phyloP scores from a whole-genome alignment of 2,329 filamentous ascomycete species.

The Cytospora schulzeri region DNA sequence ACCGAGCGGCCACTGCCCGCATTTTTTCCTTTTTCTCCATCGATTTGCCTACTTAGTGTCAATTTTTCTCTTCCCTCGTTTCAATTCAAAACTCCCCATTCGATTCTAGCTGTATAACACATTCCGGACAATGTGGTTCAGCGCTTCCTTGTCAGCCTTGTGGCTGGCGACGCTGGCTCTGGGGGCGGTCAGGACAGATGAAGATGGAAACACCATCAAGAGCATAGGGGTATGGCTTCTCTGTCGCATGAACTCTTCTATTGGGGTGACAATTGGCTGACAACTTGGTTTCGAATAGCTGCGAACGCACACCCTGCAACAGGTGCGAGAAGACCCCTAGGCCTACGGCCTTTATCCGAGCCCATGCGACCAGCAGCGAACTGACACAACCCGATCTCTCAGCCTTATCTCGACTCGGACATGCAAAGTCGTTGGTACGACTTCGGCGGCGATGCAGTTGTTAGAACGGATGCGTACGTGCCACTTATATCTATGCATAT shows the following conservation, averaged over 20 bases:
- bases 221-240: constrained; percentile 50
- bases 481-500: constrained; percentile 7
- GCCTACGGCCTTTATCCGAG: constrained; percentile 20
- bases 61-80: constrained; percentile 13
- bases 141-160: constrained; percentile 48
- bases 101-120: constrained; percentile 19
- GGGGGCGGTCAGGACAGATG: constrained; percentile 50
- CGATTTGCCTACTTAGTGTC: constrained; percentile 4
- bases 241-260: background rate
- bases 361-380: constrained; percentile 28
- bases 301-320: constrained; percentile 80
- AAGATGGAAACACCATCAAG: constrained; percentile 44
- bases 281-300: constrained; percentile 54
- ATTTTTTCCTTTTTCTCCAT: constrained; percentile 16
- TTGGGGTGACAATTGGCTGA: constrained; percentile 4
- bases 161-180: constrained; percentile 54
- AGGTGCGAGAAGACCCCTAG: constrained; percentile 58
- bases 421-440: constrained; percentile 99
- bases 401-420: constrained; percentile 97
- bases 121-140: constrained; percentile 47
- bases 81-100: constrained; percentile 1
- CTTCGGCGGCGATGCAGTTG: constrained; percentile 93
- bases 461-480: constrained; percentile 69
- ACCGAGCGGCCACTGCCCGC: constrained; percentile 25
- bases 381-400: constrained; percentile 29